A percentile compares a stretch with the other conserved stretches of the same genome.
Conservation (phyloP, 2,329 filamentous ascomycete species). For the Exophiala bonariae region DNA sequence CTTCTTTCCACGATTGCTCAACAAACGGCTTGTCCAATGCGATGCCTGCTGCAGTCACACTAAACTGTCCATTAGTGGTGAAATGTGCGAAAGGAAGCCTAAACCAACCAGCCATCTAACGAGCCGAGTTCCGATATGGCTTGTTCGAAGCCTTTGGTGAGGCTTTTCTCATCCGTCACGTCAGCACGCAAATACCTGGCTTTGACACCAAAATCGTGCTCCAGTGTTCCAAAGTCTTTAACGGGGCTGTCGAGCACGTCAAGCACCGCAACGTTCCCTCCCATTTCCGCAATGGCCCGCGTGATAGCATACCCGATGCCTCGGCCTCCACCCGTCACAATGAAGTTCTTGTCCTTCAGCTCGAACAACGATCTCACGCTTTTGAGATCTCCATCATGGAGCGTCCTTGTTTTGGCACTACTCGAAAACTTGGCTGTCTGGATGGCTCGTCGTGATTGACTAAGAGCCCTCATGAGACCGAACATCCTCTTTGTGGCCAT, state of each 20-base stretch:
- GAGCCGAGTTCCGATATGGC: conserved; percentile 41
- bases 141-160: conserved; percentile 42
- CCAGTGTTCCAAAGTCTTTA: conserved; percentile 18
- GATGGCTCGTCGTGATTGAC: too few relatives aligned
- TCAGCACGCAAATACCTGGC: conserved; percentile 46
- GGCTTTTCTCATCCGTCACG: conserved; percentile 44
- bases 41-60: conserved; percentile 33
- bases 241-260: conserved; percentile 19
- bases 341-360: conserved; percentile 18
- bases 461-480: too few relatives aligned
- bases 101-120: conserved; percentile 38
- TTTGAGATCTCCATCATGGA: conserved; percentile 11
- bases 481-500: too few relatives aligned
- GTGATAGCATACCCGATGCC: conserved; percentile 23
- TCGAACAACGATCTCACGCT: conserved; percentile 14
- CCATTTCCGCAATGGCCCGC: conserved; percentile 22
- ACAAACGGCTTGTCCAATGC: conserved; percentile 47
- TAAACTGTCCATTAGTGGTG: conserved; percentile 7
- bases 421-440: too few relatives aligned
- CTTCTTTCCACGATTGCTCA: conserved; percentile 47
- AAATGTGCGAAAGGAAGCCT: background rate
- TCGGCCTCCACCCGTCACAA: conserved; percentile 22
- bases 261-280: conserved; percentile 21
- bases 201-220: conserved; percentile 20
- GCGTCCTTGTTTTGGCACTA: background rate